Evolutionary conservation across 2,329 filamentous ascomycete genomes (phyloP).

Genomic region (Fusarium paranaense): DNA sequence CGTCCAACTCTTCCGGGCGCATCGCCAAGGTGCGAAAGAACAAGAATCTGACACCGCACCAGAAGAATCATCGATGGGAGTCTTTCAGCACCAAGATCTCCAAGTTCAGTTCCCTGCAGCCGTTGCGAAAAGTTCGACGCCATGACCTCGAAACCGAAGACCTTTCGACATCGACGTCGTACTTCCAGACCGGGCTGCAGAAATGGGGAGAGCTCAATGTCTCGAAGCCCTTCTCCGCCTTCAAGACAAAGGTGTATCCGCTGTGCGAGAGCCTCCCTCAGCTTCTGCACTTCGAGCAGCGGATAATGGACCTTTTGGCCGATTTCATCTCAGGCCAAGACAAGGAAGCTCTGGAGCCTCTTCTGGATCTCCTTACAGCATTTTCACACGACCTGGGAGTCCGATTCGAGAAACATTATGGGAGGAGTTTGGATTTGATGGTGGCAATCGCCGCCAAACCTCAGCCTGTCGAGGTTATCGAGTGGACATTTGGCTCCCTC

Average conservation of each 20-base stretch:
- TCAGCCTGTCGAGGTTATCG: constrained; percentile 87
- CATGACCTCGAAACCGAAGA: constrained; percentile 86
- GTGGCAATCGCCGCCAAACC: constrained; percentile 82
- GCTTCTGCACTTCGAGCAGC: constrained; percentile 89
- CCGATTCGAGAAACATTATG: constrained; percentile 90
- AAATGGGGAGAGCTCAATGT: constrained; percentile 95
- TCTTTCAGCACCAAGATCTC: constrained; percentile 91
- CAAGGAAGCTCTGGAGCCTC: constrained; percentile 82
- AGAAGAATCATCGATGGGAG: constrained; percentile 90
- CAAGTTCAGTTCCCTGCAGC: constrained; percentile 90
- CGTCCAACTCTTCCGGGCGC: constrained; percentile 71
- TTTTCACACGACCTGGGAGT: constrained; percentile 94
- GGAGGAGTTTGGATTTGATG: constrained; percentile 78
- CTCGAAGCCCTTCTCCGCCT: constrained; percentile 81
- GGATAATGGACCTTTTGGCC: constrained; percentile 82
- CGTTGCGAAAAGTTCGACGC: constrained; percentile 87
- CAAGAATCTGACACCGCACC: constrained; percentile 78
- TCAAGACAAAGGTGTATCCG: constrained; percentile 79
- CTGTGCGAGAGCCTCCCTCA: constrained; percentile 92
- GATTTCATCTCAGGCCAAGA: constrained; percentile 83
- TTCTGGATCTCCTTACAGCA: constrained; percentile 88
- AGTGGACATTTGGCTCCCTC: constrained; percentile 95
- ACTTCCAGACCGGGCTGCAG: constrained; percentile 84
- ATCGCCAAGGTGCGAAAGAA: constrained; percentile 77
- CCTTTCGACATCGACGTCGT: constrained; percentile 81